Evolutionary conservation across 2,329 filamentous ascomycete species (phyloP), one percentile per base, ranked within the genome.

Genomic region (Orbilia brochopaga): DNA sequence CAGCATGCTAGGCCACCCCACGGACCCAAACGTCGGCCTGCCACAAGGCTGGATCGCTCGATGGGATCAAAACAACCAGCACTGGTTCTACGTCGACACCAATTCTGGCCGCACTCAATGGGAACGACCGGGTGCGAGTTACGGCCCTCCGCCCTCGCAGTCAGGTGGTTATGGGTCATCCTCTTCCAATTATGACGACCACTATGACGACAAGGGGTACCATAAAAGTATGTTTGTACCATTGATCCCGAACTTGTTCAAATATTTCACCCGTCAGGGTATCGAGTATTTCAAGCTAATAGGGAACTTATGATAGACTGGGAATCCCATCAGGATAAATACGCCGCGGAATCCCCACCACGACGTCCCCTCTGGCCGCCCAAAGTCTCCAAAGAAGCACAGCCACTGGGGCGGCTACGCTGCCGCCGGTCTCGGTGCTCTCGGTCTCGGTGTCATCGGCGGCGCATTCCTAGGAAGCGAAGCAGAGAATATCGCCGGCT

Each of bases 61-160:
- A 32, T 70, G 53, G 59, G 66, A 70, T 30, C 54, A 55, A 19
- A 52, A 44, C n/a, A 54, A 15, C 32, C 60, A 63, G 50, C 59
- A 70, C 51, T 70, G 66, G 66, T 70, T 64, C 40, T 70, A 70
- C 48, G 59, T 70, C 21, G 66, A 70, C 21, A 63, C 59, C 27
- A 46, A 44, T 1, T 53, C 54, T 2, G 66, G 66, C 10, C 53
- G 54, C 8, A 57, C 66, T 1, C 58, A 59, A 56, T 70, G 66
- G 66, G 66, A 70, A 2, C 54, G 66, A 10, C 66, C 66, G 1
- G 15, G 42, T 13, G n/a, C 40, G 17, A 17, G 11, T 8, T 70
- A 63, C 32, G 46, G 24, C n/a, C 52, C 65, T 27, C 65, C 58
- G 5, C 50, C 37, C 2, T 42, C 37, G 13, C n/a, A n/a, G n/a